phyloP scores from a whole-genome alignment of 495 filamentous ascomycete species.

The Neurospora sp. region DNA sequence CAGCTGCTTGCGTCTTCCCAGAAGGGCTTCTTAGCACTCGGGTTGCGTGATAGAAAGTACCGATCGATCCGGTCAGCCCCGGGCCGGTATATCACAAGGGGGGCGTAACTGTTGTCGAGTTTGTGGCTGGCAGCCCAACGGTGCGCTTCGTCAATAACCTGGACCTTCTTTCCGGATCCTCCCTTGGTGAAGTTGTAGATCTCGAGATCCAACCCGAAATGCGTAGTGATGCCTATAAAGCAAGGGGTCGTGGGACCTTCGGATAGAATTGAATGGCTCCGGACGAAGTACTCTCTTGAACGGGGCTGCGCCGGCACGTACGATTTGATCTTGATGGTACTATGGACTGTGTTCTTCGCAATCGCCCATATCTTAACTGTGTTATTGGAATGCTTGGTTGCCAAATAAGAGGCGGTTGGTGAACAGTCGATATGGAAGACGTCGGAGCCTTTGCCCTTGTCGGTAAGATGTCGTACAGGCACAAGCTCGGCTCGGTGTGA shows the following conservation, averaged over 20 bases:
- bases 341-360: slow-evolving; percentile 12
- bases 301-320: slow-evolving; percentile 18
- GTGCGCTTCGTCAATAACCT: slow-evolving; percentile 22
- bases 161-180: slow-evolving; percentile 15
- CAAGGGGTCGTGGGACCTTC: slow-evolving; percentile 7
- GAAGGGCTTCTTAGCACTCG: slow-evolving; percentile 15
- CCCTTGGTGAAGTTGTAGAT: slow-evolving; percentile 22
- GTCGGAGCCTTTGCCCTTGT: slow-evolving; percentile 14
- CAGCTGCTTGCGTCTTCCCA: slow-evolving; percentile 15
- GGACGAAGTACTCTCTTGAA: slow-evolving; percentile 22
- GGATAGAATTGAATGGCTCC: slow-evolving; percentile 20
- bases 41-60: slow-evolving; percentile 15
- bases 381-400: slow-evolving; percentile 19
- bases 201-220: slow-evolving; percentile 21
- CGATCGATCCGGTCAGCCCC: slow-evolving; percentile 19
- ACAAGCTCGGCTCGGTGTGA: slow-evolving; percentile 5
- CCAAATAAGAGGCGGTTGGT: slow-evolving; percentile 3
- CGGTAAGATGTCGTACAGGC: slow-evolving; percentile 9
- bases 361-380: slow-evolving; percentile 19
- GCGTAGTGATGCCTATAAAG: slow-evolving; percentile 18
- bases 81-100: slow-evolving; percentile 19
- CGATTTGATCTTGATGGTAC: slow-evolving; percentile 18
- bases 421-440: slow-evolving; percentile 20
- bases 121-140: slow-evolving; percentile 16
- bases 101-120: slow-evolving; percentile 14